Percentiles rank a stretch among this genome's conserved stretches.
phyloP scores from a whole-genome alignment of 2,329 filamentous ascomycete genomes.

The Sarocladium brachiariae region DNA sequence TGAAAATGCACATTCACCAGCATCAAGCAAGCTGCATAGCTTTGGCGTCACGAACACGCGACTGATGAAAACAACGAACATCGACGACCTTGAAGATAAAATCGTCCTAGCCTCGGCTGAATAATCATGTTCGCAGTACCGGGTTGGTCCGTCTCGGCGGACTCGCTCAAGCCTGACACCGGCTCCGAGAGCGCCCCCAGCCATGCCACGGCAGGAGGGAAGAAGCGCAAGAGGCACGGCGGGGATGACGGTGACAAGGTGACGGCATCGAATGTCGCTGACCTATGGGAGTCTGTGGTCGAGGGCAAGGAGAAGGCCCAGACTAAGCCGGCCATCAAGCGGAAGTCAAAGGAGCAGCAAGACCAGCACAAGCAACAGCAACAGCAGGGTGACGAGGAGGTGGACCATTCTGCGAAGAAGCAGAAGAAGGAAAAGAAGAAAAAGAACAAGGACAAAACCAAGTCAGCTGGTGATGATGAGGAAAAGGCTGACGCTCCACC shows the following conservation, averaged over 20 bases:
- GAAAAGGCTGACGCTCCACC: conserved; percentile 20
- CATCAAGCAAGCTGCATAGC: no score
- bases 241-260: conserved; percentile 35
- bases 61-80: no score
- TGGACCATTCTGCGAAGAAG: conserved; percentile 13
- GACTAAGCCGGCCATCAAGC: conserved; percentile 13
- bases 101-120: no score
- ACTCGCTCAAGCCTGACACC: conserved; percentile 63
- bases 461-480: conserved; percentile 15
- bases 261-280: conserved; percentile 63
- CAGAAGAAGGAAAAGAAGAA: conserved; percentile 15
- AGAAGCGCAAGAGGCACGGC: conserved; percentile 47
- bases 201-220: conserved; percentile 39
- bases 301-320: conserved; percentile 50
- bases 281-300: conserved; percentile 74
- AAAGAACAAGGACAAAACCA: neutral
- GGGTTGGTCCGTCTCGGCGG: conserved; percentile 79
- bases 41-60: no score
- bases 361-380: no score
- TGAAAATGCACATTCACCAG: no score
- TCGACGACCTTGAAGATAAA: no score
- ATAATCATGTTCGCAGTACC: conserved; percentile 79
- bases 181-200: conserved; percentile 1
- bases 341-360: conserved; percentile 27
- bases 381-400: conserved; percentile 14